Base-by-base conservation (phyloP, 2,329 filamentous ascomycete species). In the Lachnellula cervina region DNA sequence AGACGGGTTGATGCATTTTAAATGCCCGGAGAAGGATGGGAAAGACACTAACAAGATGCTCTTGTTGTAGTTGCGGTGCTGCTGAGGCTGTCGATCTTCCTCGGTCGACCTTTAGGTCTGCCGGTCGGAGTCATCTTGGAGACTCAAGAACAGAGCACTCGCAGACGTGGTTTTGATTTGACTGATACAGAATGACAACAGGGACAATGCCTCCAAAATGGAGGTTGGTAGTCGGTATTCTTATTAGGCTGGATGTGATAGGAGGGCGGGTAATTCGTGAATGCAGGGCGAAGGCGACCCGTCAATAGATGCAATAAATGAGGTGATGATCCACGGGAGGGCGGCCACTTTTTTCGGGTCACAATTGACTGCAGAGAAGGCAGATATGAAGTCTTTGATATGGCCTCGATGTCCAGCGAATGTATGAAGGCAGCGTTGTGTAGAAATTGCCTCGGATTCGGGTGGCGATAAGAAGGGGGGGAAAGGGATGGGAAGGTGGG, bases 41-140 rank as follows among this genome's bases (percentile, higher is more conserved):
- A 7, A 44, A 44, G 6, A 19, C 16, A 63, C 66, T 59, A 60
- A 67, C 66, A 64, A 19, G 64, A 61, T 46, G 58, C 45, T 59
- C 62, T 62, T 14, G 63, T 66, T 25, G 42, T 56, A 42, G 60
- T 49, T 9, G 52, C 51, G 45, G 58, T 63, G 48, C 34, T 56
- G n/a, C 45, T 38, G 21, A 54, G 37, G 50, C 51, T 61, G 19
- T 51, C 51, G 17, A 53, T 51, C 45, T 62, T 68, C 28, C 49
- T 59, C 8, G 61, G 60, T 35, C 64, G 56, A n/a, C 63, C 62
- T 60, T 64, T 61, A 4, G 59, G 52, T 56, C 48, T 59, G 46
- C 51, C 45, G 17, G 51, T 45, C 9, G 59, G 53, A 5, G 63
- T 55, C 59, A 63, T 67, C n/a, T 54, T 54, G 50, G 35, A 21